Evolutionary conservation across 2,329 filamentous ascomycete genomes (phyloP).

Genomic region (Arthrobotrys musiformis): DNA sequence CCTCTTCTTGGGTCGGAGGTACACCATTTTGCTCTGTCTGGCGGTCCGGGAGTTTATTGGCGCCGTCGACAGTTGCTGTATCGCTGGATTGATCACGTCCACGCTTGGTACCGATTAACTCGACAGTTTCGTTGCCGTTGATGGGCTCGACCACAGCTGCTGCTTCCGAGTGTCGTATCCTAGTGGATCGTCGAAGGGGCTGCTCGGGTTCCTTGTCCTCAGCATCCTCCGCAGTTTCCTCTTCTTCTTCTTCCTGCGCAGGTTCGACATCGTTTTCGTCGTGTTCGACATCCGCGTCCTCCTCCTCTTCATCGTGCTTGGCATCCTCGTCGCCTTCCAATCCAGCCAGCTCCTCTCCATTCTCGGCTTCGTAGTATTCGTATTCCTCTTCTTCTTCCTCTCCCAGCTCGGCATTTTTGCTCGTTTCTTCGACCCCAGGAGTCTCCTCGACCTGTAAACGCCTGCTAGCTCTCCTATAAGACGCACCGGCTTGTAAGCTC

Average conservation of each 20-base stretch:
- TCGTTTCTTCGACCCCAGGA: constrained; percentile 14
- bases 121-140: constrained; percentile 29
- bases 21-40: constrained; percentile 28
- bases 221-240: background rate
- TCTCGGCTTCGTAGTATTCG: constrained; percentile 12
- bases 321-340: constrained; percentile 1
- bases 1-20: background rate
- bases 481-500: constrained; percentile 34
- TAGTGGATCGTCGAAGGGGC: constrained; percentile 39
- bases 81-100: constrained; percentile 44
- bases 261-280: background rate
- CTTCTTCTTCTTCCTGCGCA: background rate
- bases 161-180: constrained; percentile 34
- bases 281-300: background rate
- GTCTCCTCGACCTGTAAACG: constrained; percentile 48
- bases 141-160: background rate
- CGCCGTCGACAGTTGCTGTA: constrained; percentile 32
- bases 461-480: constrained; percentile 38
- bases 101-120: constrained; percentile 39
- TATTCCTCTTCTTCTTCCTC: constrained; percentile 35
- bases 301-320: constrained; percentile 4
- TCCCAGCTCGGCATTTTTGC: background rate
- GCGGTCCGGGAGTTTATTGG: constrained; percentile 27
- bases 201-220: constrained; percentile 5
- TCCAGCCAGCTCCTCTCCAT: background rate